phyloP scores from a whole-genome alignment of 331 rosid species.

The Saraca asoca region DNA sequence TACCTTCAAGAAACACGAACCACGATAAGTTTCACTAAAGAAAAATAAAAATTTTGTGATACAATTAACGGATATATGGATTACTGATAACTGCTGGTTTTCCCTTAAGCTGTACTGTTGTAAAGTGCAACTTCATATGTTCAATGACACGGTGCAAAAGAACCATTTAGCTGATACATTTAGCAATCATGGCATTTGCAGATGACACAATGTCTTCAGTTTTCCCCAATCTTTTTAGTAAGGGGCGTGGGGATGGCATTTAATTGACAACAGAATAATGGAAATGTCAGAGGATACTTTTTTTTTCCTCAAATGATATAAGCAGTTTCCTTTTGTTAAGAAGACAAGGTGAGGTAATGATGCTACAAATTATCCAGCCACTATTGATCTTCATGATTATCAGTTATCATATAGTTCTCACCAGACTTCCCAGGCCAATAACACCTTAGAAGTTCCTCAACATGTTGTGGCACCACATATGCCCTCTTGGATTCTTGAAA shows the following conservation, averaged over 20 bases:
- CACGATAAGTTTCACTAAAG: conserved; percentile 12
- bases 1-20: conserved; percentile 44
- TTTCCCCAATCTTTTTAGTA: neutral
- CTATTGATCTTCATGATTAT: conserved; percentile 20
- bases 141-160: neutral
- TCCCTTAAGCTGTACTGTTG: neutral
- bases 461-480: conserved; percentile 90
- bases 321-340: neutral
- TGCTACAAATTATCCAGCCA: neutral
- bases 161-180: conserved; percentile 23
- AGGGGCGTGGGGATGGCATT: no score
- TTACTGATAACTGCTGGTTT: conserved; percentile 2
- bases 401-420: conserved; percentile 37
- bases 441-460: conserved; percentile 91
- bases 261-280: no score
- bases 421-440: conserved; percentile 88
- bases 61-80: conserved; percentile 17
- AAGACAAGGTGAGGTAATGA: neutral
- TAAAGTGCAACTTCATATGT: neutral
- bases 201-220: neutral
- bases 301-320: neutral
- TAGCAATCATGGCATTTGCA: conserved; percentile 4
- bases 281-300: no score
- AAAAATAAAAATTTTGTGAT: conserved; percentile 6
- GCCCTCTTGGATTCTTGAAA: conserved; percentile 98